Conservation (phyloP, 2,329 filamentous ascomycete genomes). For the Dendryphion nanum region DNA sequence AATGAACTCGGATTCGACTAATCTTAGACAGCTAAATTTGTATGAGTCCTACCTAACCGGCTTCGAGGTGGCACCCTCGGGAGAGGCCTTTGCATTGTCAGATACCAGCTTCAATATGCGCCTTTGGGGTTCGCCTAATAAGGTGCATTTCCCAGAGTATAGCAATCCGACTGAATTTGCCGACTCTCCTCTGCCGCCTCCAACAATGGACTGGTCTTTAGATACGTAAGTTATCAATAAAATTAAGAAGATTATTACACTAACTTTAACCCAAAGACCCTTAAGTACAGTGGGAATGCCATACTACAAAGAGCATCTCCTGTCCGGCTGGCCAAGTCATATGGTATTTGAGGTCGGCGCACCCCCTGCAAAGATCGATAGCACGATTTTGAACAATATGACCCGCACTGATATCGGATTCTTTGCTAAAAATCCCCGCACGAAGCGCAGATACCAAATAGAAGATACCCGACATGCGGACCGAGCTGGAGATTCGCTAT, state of each 20-base stretch:
- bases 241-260: neutral
- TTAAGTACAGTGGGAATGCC: conserved; percentile 87
- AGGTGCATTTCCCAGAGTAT: conserved; percentile 83
- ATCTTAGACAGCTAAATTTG: conserved; percentile 78
- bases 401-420: conserved; percentile 72
- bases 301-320: conserved; percentile 82
- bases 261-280: conserved; percentile 56
- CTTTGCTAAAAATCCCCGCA: conserved; percentile 74
- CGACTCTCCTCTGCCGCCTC: conserved; percentile 58
- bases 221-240: conserved; percentile 66
- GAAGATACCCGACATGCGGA: conserved; percentile 68
- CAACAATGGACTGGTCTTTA: conserved; percentile 65
- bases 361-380: conserved; percentile 73
- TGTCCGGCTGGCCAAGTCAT: conserved; percentile 88
- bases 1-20: conserved; percentile 87
- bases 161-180: conserved; percentile 73
- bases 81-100: conserved; percentile 78
- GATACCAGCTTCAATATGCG: conserved; percentile 78
- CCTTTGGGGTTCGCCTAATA: conserved; percentile 83
- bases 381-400: conserved; percentile 65
- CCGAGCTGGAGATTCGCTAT: conserved; percentile 59
- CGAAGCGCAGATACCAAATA: conserved; percentile 74
- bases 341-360: conserved; percentile 82
- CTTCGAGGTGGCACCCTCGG: conserved; percentile 83
- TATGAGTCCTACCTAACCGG: conserved; percentile 69